These are phyloP conservation scores for Stylosanthes scabra DNA, from an alignment of 331 rosid species.

Conservation along the genomic window DNA sequence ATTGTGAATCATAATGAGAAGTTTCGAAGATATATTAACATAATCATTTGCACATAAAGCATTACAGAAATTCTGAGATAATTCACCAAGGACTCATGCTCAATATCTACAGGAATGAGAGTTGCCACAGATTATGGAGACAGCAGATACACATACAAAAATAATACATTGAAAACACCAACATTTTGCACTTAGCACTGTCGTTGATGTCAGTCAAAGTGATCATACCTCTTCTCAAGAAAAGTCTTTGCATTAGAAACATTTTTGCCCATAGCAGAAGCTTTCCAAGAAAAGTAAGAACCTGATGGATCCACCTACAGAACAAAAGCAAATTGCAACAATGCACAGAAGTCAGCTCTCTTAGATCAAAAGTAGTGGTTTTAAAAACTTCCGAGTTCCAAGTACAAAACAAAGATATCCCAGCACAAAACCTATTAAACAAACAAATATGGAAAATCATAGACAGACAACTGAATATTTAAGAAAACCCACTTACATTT, in stretches of 20 bases:
- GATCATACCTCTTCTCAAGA: conserved; percentile 88
- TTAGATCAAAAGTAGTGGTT: conserved; percentile 13
- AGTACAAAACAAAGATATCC: not conserved
- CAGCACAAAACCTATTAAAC: conserved; percentile 7
- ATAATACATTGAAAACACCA: not conserved
- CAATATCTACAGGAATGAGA: not conserved
- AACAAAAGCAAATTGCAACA: conserved; percentile 34
- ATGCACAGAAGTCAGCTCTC: conserved; percentile 15
- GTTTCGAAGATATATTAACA: not conserved
- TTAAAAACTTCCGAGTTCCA: conserved; percentile 18
- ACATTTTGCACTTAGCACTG: not conserved
- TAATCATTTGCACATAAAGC: not conserved
- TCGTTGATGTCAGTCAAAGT: conserved; percentile 17
- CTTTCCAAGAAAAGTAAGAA: conserved; percentile 97
- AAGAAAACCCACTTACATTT: conserved; percentile 4
- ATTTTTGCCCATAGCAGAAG: conserved; percentile 99
- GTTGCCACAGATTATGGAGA: conserved; percentile 7
- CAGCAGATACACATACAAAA: not conserved
- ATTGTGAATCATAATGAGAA: not conserved
- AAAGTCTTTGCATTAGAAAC: conserved; percentile 97
- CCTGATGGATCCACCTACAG: conserved; percentile 96
- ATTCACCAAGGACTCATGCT: not conserved
- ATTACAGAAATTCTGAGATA: not conserved
- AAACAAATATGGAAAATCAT: not conserved
- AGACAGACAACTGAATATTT: not conserved